Evolutionary conservation across 257 asterid species (phyloP), one percentile per base, ranked within the genome.

Genomic region (Rauvolfia tetraphylla): DNA sequence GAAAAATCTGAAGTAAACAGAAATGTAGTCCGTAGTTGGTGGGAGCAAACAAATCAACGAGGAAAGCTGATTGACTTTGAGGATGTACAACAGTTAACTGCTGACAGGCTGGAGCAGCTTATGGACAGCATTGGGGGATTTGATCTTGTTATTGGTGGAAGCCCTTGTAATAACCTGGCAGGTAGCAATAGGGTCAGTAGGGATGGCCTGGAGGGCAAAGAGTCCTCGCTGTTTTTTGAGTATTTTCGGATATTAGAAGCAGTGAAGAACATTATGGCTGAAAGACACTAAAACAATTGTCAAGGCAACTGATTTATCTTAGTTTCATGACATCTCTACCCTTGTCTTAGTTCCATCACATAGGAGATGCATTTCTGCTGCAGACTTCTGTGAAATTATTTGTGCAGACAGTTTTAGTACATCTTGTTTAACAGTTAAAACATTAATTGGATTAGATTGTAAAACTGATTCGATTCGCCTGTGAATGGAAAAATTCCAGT

Each of bases 41-140:
- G 97, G 99, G 97, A 91, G 82, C 96, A 95, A 51, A 91, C 98
- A 0, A 86, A 86, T 74, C 97, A 91, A 75, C 83, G 76, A 7
- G 98, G 99, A 0, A 79, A 10, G 2, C 76, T 95, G 29, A 75
- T 79, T 0, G 88, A 95, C 29, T 85, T 83, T 0, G 89, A 90
- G 0, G 99, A 95, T 36, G 93, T 92, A 1, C 90, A 80, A 49
- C 42, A 4, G 2, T 42, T 95, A 7, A 88, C 90, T 2, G 86
- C 74, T 0, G 81, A 79, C 14, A 42, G 49, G n/a, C 31, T 91
- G 1, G 96, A 85, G 81, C 72, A 72, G 5, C 68, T 87, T 3
- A 75, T 85, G 0, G 56, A 79, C 3, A 13, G 69, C 0, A 20
- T 81, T 0, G 87, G 90, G 17, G 85, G 85, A 3, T 82, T 86